A percentile compares a stretch with the other conserved stretches of the same genome.
Conservation (phyloP, 495 filamentous ascomycete genomes). For the Talaromyces stipitatus region DNA sequence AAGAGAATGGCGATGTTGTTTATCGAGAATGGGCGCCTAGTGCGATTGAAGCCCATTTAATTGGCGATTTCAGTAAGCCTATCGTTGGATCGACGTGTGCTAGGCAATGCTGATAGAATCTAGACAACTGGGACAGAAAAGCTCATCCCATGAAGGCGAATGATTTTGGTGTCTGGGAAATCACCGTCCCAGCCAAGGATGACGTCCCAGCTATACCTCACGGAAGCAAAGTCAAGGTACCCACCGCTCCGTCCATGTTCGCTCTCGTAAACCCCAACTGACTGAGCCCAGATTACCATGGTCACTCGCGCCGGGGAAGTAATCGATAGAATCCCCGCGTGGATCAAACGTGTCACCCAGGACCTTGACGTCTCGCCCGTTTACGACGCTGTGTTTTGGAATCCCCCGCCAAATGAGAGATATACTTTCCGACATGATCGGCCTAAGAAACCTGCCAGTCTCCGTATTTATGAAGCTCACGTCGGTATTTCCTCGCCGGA, state of each 20-base stretch:
- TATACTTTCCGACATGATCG: constrained; percentile 78
- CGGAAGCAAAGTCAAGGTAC: constrained; percentile 89
- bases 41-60: constrained; percentile 72
- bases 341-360: constrained; percentile 96
- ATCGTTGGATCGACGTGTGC: background rate
- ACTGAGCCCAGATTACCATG: constrained; percentile 65
- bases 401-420: constrained; percentile 64
- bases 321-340: constrained; percentile 84
- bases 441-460: constrained; percentile 77
- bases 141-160: constrained; percentile 81
- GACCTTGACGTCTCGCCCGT: constrained; percentile 79
- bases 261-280: background rate
- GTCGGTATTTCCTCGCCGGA: constrained; percentile 96
- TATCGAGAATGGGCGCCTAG: constrained; percentile 98
- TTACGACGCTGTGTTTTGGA: constrained; percentile 97
- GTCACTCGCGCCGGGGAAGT: constrained; percentile 69
- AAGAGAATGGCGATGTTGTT: constrained; percentile 71
- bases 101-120: constrained; percentile 12
- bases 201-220: constrained; percentile 79
- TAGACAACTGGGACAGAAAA: constrained; percentile 81
- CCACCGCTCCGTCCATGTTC: constrained; percentile 6
- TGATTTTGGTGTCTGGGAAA: constrained; percentile 80
- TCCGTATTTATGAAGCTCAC: constrained; percentile 93
- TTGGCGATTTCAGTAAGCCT: constrained; percentile 86
- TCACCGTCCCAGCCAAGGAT: constrained; percentile 65